These are phyloP conservation scores for Triticum urartu DNA, from an alignment of 176 grass and related monocot genomes.

Conservation along the genomic window DNA sequence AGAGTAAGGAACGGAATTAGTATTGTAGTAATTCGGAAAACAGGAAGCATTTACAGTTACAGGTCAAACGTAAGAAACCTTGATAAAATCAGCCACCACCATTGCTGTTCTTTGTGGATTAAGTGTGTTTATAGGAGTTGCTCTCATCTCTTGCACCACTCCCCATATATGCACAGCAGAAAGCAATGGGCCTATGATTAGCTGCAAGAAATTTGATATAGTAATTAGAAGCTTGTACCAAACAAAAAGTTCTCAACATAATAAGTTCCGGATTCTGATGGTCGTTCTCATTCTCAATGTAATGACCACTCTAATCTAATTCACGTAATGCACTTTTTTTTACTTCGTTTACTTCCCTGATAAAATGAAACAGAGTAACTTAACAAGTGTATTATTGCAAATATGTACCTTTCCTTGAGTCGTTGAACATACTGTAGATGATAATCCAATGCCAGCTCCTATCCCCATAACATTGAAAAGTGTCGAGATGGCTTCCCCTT, in stretches of 20 bases:
- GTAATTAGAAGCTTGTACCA: constrained; percentile 5
- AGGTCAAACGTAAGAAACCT: constrained; percentile 49
- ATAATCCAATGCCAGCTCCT: constrained; percentile 81
- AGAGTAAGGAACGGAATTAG: constrained; percentile 12
- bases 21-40: not conserved
- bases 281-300: not conserved
- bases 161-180: constrained; percentile 80
- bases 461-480: constrained; percentile 87
- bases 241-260: not conserved
- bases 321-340: not conserved
- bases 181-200: constrained; percentile 85
- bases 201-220: constrained; percentile 41
- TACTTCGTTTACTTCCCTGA: not conserved
- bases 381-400: not conserved
- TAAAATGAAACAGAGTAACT: constrained; percentile 7
- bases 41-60: not conserved
- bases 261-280: not conserved
- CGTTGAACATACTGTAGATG: constrained; percentile 86
- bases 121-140: constrained; percentile 85
- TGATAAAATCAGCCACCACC: constrained; percentile 83
- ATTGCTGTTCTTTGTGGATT: constrained; percentile 88
- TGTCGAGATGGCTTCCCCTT: constrained; percentile 97
- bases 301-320: not conserved
- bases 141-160: constrained; percentile 89
- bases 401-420: constrained; percentile 86